Base-by-base conservation (phyloP, 805 yeast genomes). In the Sugiyamaella boreocaroliniensis region DNA sequence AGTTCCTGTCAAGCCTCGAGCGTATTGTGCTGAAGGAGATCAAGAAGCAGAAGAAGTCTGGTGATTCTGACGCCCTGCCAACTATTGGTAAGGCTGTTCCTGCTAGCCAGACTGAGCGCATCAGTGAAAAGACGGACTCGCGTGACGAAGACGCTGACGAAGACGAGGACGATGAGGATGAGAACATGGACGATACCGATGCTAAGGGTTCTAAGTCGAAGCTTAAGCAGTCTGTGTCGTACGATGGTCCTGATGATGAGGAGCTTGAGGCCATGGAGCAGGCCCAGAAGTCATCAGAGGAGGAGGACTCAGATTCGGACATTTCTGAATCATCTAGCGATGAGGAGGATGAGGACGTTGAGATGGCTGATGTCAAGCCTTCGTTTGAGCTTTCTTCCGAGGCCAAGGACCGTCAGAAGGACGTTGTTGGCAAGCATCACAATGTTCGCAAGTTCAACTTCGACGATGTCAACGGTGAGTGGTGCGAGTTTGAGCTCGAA, bases 161-260 rank as follows among this genome's bases (percentile, higher is more conserved):
- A 53, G 87, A 82, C 50, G 84, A 77, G 51, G 82, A 79, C 51
- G 82, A 76, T 48, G 77, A 76, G 45, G 85, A 82, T 57, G 88
- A 80, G 55, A 81, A 77, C 63, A 71, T 77, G 55, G 56, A 55
- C 14, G 50, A 47, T 22, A 50, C 49, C 20, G 52, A 49, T 41
- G 50, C 45, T 5, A 37, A 41, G 18, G 49, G 18, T 11, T 45
- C 49, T n/a, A 78, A 75, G 58, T 71, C 77, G 50, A 84, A 83
- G 60, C 75, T 82, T 40, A 88, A 89, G 62, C 96, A 90, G 71
- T 83, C 95, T 15, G 92, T 86, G 41, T 89, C 97, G 1, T 89
- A 89, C 62, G 98, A 90, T 58, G 96, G 82, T 14, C 96, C 97
- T 34, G 98, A 90, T 71, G 97, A 90, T 57, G 98, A 89, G 29